Conservation (phyloP, 345 rosid species). For the Gossypium stocksii region DNA sequence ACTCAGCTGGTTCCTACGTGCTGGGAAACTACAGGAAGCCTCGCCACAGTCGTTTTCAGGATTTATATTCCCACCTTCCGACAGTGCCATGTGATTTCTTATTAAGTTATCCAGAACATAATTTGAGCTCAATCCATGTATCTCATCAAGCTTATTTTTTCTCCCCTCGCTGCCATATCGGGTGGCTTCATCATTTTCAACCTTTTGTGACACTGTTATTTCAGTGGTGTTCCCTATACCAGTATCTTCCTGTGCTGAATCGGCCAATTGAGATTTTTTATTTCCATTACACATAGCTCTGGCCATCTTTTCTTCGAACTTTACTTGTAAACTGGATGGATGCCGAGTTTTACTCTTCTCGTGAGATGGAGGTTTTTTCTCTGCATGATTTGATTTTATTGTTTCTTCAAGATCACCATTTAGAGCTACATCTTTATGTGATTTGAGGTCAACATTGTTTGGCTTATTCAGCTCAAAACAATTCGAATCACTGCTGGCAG, state of each 20-base stretch:
- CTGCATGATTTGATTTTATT: slow-evolving; percentile 27
- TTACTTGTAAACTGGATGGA: slow-evolving; percentile 61
- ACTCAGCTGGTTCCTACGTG: slow-evolving; percentile 60
- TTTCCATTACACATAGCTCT: slow-evolving; percentile 49
- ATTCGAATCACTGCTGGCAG: slow-evolving; percentile 68
- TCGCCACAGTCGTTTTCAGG: slow-evolving; percentile 36
- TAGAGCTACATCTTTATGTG: slow-evolving; percentile 33
- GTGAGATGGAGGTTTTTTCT: slow-evolving; percentile 30
- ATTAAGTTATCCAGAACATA: slow-evolving; percentile 54
- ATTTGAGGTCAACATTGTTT: slow-evolving; percentile 27
- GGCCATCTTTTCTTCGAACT: slow-evolving; percentile 72
- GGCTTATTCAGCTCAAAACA: slow-evolving; percentile 83
- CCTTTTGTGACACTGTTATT: slow-evolving; percentile 20
- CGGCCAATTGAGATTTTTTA: slow-evolving; percentile 35
- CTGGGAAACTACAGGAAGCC: slow-evolving; percentile 55
- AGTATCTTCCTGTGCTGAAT: slow-evolving; percentile 23
- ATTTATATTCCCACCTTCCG: slow-evolving; percentile 43
- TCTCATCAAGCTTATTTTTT: slow-evolving; percentile 32
- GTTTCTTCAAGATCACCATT: slow-evolving; percentile 28
- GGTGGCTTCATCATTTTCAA: slow-evolving; percentile 30
- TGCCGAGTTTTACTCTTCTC: slow-evolving; percentile 40
- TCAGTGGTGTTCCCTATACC: slow-evolving; percentile 29
- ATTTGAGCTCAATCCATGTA: slow-evolving; percentile 45
- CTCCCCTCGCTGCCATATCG: slow-evolving; percentile 31
- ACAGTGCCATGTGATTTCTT: slow-evolving; percentile 47